phyloP scores from a whole-genome alignment of 1,139 yeast species.

The Sugiyamaella paludigena region DNA sequence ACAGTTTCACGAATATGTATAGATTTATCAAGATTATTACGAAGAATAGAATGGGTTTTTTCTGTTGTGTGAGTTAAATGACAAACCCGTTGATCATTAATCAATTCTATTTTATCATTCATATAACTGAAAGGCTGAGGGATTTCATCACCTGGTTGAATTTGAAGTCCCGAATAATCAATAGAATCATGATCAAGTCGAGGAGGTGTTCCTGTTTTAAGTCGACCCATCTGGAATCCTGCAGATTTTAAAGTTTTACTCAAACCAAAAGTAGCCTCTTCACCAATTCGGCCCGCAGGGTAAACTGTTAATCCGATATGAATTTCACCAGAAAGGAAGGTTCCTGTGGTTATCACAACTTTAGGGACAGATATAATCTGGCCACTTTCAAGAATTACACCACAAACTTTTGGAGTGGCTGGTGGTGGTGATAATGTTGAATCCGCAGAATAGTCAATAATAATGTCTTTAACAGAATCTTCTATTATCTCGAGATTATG shows the following conservation, averaged over 20 bases:
- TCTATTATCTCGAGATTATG: constrained; percentile 59
- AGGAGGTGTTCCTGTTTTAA: constrained; percentile 98
- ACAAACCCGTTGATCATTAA: constrained; percentile 59
- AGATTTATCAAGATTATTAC: constrained; percentile 71
- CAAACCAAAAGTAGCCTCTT: constrained; percentile 85
- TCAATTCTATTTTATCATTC: constrained; percentile 59
- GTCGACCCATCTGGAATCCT: constrained; percentile 81
- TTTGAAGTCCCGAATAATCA: constrained; percentile 55
- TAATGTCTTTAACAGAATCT: constrained; percentile 83
- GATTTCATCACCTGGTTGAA: constrained; percentile 77
- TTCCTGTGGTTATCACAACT: constrained; percentile 93
- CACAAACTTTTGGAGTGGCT: constrained; percentile 47
- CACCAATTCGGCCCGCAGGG: constrained; percentile 95
- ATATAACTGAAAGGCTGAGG: constrained; percentile 88
- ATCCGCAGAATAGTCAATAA: constrained; percentile 47
- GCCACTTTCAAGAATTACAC: constrained; percentile 73
- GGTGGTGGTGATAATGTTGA: too few relatives aligned
- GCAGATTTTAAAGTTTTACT: constrained; percentile 71
- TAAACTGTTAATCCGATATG: constrained; percentile 78
- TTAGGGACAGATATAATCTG: constrained; percentile 54
- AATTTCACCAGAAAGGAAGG: constrained; percentile 90
- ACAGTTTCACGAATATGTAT: constrained; percentile 92
- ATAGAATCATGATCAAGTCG: constrained; percentile 72
- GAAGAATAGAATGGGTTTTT: constrained; percentile 66
- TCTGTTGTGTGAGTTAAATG: constrained; percentile 78